Evolutionary conservation across 345 rosid genomes (phyloP).

Genomic region (Zanthoxylum bungeanum): DNA sequence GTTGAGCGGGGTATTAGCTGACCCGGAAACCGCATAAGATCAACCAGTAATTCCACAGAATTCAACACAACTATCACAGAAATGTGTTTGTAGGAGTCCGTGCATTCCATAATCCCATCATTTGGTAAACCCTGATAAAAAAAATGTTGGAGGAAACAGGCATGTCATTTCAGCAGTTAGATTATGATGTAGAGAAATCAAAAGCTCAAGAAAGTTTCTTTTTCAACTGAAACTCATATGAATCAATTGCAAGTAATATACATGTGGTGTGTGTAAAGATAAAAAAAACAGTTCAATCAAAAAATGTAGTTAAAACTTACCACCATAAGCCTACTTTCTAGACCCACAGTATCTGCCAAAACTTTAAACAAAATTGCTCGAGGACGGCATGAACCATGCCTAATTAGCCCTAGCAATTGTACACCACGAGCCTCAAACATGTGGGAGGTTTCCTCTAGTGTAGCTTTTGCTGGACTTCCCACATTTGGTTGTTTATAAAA

Average conservation of each 20-base stretch:
- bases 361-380: constrained; percentile 94
- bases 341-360: constrained; percentile 91
- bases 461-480: constrained; percentile 84
- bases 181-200: constrained; percentile 2
- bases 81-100: constrained; percentile 78
- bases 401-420: constrained; percentile 94
- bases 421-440: constrained; percentile 68
- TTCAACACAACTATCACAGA: constrained; percentile 83
- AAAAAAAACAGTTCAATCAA: constrained; percentile 1
- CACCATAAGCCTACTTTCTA: constrained; percentile 89
- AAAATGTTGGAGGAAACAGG: constrained; percentile 5
- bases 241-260: not conserved
- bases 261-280: not conserved
- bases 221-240: not conserved
- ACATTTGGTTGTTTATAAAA: constrained; percentile 71
- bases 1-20: constrained; percentile 82
- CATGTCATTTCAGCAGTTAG: constrained; percentile 13
- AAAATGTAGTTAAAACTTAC: constrained; percentile 48
- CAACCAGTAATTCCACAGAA: constrained; percentile 87
- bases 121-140: constrained; percentile 76
- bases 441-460: constrained; percentile 58
- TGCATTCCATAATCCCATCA: constrained; percentile 79
- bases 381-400: constrained; percentile 84
- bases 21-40: constrained; percentile 98
- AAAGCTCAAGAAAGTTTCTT: not conserved